These are phyloP conservation scores for Lasiodiplodia gonubiensis DNA, from an alignment of 2,329 filamentous ascomycete genomes.

Conservation along the genomic window DNA sequence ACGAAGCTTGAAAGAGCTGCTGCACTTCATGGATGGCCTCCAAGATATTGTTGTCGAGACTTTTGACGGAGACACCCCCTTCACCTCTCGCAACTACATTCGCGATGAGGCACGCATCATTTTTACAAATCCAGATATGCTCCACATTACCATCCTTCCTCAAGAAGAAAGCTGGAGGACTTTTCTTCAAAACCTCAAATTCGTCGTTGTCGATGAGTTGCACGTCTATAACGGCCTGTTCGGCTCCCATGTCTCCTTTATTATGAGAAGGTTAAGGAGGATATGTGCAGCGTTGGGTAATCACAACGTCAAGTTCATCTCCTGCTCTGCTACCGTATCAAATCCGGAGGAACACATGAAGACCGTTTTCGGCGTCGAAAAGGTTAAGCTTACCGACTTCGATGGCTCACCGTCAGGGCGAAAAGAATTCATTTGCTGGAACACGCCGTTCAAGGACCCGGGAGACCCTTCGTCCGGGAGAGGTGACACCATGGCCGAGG, in stretches of 20 bases:
- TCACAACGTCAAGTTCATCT: conserved; percentile 82
- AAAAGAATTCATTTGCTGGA: conserved; percentile 98
- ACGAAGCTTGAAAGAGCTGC: conserved; percentile 82
- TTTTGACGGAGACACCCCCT: conserved; percentile 93
- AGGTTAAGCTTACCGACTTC: conserved; percentile 82
- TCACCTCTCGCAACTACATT: conserved; percentile 76
- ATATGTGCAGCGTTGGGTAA: conserved; percentile 93
- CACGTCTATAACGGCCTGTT: conserved; percentile 97
- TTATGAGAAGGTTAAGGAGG: conserved; percentile 86
- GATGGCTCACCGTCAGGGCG: conserved; percentile 91
- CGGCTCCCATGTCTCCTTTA: conserved; percentile 90
- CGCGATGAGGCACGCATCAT: conserved; percentile 90
- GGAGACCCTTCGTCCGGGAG: conserved; percentile 84
- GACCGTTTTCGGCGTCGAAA: conserved; percentile 86
- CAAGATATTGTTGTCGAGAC: conserved; percentile 83
- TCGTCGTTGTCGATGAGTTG: conserved; percentile 83
- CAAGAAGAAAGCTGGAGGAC: conserved; percentile 88
- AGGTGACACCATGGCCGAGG: conserved; percentile 80
- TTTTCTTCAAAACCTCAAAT: conserved; percentile 87
- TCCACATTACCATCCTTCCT: conserved; percentile 90
- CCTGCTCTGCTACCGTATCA: conserved; percentile 93
- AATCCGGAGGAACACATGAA: conserved; percentile 92
- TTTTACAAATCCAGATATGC: conserved; percentile 98
- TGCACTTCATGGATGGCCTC: conserved; percentile 78
- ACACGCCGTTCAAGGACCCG: conserved; percentile 92